Base-by-base conservation (phyloP, 2,329 filamentous ascomycete genomes). In the Polychaeton citri region DNA sequence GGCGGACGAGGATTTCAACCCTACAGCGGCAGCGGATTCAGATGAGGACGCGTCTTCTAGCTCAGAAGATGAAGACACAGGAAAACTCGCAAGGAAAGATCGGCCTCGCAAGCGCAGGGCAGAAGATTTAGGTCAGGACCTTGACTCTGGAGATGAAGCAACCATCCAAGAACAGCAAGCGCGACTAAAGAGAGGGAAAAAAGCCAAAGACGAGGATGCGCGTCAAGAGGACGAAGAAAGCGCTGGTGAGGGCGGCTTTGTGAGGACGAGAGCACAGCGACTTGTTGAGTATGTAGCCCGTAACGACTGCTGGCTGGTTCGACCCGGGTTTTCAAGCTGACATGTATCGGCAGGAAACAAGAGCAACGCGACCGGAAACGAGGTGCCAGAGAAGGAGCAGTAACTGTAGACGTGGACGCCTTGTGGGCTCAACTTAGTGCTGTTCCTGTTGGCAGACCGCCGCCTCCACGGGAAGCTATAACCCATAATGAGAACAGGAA, bases 81-180 rank as follows among this genome's bases (percentile, higher is more conserved):
- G 41, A 6, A 48, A 45, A 36, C 41, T 41, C 26, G 52, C 58
- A 2, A 53, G 51, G 15, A 64, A 60, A 38, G n/a, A n/a, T n/a
- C n/a, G n/a, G n/a, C 57, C 59, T 39, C 53, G 53, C 21, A 65
- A 62, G 40, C 53, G 53, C 44, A 44, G 61, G 50, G 42, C 53
- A 31, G 34, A 49, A 38, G 43, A 42, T 3, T 47, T 52, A n/a
- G 56, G 56, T 7, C 54, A 55, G 5, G 65, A 62, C 24, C 51
- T 72, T 3, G 66, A 72, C 39, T 72, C 70, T 6, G 71, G 71
- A 3, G 71, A 74, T 44, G 71, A 74, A 45, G 64, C 57, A 6
- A 72, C 66, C n/a, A 71, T 74, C 30, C 57, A 56, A 37, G 69
- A 65, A 41, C 63, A 60, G 12, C 62, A 60, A 38, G 33, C 38